phyloP scores from a whole-genome alignment of 2,329 filamentous ascomycete genomes.

The Xylaria hypoxylon region DNA sequence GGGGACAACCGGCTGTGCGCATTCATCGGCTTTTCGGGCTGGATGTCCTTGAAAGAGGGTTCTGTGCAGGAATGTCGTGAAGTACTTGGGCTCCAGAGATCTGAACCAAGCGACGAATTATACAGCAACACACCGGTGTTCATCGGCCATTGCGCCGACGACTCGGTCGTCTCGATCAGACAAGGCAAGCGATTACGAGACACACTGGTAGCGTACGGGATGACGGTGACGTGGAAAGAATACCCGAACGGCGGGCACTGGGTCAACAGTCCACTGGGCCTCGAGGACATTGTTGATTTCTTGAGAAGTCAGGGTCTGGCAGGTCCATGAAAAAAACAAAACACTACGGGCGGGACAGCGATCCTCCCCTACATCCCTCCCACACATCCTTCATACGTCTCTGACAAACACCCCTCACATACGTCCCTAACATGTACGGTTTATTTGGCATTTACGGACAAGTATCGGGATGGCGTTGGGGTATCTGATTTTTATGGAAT shows the following conservation, averaged over 20 bases:
- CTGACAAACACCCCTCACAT: not conserved
- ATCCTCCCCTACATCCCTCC: too few species aligned
- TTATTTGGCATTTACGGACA: not conserved
- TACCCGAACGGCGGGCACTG: slow-evolving; percentile 58
- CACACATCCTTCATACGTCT: too few species aligned
- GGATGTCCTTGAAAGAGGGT: slow-evolving; percentile 38
- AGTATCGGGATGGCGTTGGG: not conserved
- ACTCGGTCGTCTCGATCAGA: slow-evolving; percentile 54
- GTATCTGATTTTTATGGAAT: not conserved
- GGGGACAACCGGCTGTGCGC: slow-evolving; percentile 34
- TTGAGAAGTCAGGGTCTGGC: slow-evolving; percentile 1
- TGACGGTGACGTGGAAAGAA: slow-evolving; percentile 55
- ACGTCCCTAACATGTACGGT: not conserved
- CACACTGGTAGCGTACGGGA: slow-evolving; percentile 53
- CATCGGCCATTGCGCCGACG: slow-evolving; percentile 59
- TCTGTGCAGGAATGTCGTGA: slow-evolving; percentile 42
- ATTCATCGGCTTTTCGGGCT: slow-evolving; percentile 42
- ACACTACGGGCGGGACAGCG: not conserved
- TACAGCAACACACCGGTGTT: slow-evolving; percentile 58
- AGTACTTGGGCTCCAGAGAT: slow-evolving; percentile 45
- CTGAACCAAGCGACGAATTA: slow-evolving; percentile 44
- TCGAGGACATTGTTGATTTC: slow-evolving; percentile 53
- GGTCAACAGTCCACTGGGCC: slow-evolving; percentile 56
- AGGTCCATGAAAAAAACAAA: not conserved
- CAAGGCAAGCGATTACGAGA: slow-evolving; percentile 54